A percentile compares a stretch with the other conserved stretches of the same genome.
Evolutionary conservation across 2,329 filamentous ascomycete genomes (phyloP).

Genomic region (Metarhizium anisopliae): DNA sequence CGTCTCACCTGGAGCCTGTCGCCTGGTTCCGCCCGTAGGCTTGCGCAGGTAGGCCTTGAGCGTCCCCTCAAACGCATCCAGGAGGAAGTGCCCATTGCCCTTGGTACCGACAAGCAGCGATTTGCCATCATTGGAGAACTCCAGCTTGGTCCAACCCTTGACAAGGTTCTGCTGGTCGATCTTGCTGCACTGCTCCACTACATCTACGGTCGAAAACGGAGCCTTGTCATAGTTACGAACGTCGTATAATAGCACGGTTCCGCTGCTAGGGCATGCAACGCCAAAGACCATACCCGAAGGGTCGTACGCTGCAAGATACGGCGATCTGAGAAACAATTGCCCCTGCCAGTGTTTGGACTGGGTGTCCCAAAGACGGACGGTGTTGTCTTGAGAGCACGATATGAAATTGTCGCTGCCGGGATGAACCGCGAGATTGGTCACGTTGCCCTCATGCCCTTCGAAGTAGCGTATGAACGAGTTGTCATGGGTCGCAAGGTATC

Average conservation of each 20-base stretch:
- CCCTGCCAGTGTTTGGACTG: slow-evolving; percentile 73
- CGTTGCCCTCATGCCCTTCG: slow-evolving; percentile 74
- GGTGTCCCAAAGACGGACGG: slow-evolving; percentile 84
- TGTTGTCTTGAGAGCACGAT: slow-evolving; percentile 84
- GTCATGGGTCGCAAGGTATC: slow-evolving; percentile 85
- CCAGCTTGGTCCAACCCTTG: slow-evolving; percentile 78
- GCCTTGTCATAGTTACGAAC: slow-evolving; percentile 87
- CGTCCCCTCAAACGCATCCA: slow-evolving; percentile 85
- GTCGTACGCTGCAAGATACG: slow-evolving; percentile 82
- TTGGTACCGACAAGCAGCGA: slow-evolving; percentile 75
- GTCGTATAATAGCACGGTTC: slow-evolving; percentile 82
- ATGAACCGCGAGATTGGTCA: slow-evolving; percentile 76
- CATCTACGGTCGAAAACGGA: slow-evolving; percentile 79
- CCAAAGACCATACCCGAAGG: slow-evolving; percentile 89
- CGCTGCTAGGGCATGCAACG: slow-evolving; percentile 71
- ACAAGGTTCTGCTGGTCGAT: slow-evolving; percentile 48
- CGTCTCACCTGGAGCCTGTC: slow-evolving; percentile 45
- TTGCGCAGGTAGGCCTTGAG: slow-evolving; percentile 65
- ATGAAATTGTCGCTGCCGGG: slow-evolving; percentile 87
- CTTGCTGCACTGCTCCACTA: slow-evolving; percentile 47
- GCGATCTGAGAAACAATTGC: slow-evolving; percentile 68
- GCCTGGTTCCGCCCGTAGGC: slow-evolving; percentile 43
- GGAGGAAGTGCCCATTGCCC: slow-evolving; percentile 74
- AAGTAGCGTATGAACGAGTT: slow-evolving; percentile 97
- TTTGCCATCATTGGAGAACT: slow-evolving; percentile 95